Evolutionary conservation across 2,329 filamentous ascomycete species (phyloP).

Genomic region (Fusarium sp.): DNA sequence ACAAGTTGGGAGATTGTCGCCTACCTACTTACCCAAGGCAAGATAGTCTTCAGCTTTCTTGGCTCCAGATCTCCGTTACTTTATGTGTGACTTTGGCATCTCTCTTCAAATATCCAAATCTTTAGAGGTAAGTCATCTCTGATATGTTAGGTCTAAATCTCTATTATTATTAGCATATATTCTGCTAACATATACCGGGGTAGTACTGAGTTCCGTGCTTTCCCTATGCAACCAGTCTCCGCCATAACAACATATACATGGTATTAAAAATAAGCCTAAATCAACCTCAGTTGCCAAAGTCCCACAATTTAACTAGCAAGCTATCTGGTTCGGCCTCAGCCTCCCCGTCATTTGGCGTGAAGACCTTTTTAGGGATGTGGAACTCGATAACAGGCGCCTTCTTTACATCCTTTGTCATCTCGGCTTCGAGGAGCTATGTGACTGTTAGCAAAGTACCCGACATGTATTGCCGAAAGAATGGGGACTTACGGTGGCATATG

Average conservation of each 20-base stretch:
- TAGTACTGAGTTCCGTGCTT: not conserved
- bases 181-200: not conserved
- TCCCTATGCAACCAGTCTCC: not conserved
- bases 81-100: not conserved
- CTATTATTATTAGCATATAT: not conserved
- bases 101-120: not conserved
- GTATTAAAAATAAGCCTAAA: not conserved
- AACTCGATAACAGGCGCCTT: slow-evolving; percentile 91
- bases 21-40: no score
- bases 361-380: slow-evolving; percentile 89
- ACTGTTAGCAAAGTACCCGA: not conserved
- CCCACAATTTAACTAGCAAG: slow-evolving; percentile 69
- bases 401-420: slow-evolving; percentile 83
- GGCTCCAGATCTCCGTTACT: not conserved
- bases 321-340: slow-evolving; percentile 60
- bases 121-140: not conserved
- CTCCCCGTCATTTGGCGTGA: slow-evolving; percentile 62
- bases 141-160: not conserved
- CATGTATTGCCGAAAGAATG: not conserved
- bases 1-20: not conserved
- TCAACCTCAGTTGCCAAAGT: slow-evolving; percentile 54
- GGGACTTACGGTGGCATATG: slow-evolving; percentile 77
- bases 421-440: slow-evolving; percentile 80
- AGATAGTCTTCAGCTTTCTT: not conserved
- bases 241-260: not conserved